Conservation (phyloP, 192 early-diverging fungal genomes). For the Gaertneriomyces semiglobifer region DNA sequence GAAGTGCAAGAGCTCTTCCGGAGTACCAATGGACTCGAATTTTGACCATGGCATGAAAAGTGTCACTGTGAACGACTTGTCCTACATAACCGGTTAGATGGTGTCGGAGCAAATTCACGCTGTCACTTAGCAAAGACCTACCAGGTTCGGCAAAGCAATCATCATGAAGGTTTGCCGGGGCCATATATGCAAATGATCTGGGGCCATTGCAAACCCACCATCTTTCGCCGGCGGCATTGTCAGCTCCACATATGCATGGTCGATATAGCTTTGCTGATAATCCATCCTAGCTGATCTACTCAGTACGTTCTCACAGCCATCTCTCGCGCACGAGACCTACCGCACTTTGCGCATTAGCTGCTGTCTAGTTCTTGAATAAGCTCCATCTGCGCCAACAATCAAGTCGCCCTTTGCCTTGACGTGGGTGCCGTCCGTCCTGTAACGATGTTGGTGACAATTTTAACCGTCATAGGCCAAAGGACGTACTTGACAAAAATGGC, state of each 20-base stretch:
- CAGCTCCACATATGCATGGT: slow-evolving; percentile 89
- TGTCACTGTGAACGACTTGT: slow-evolving; percentile 93
- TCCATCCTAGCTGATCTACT: slow-evolving; percentile 59
- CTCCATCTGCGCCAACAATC: slow-evolving; percentile 88
- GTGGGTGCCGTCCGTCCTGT: slow-evolving; percentile 40
- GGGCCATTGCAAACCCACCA: slow-evolving; percentile 79
- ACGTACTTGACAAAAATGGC: slow-evolving; percentile 31
- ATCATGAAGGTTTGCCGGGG: slow-evolving; percentile 94
- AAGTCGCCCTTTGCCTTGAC: slow-evolving; percentile 61
- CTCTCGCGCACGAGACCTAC: slow-evolving; percentile 32
- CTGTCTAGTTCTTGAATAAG: slow-evolving; percentile 73
- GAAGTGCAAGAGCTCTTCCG: slow-evolving; percentile 61
- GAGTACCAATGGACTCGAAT: slow-evolving; percentile 69
- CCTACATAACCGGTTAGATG: slow-evolving; percentile 39
- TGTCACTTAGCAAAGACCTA: slow-evolving; percentile 34
- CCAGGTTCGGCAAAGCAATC: slow-evolving; percentile 92
- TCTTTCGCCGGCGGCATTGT: slow-evolving; percentile 67
- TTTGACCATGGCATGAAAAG: slow-evolving; percentile 90
- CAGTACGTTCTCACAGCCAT: background rate
- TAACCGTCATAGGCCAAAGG: background rate
- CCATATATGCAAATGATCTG: slow-evolving; percentile 96
- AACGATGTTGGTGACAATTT: background rate
- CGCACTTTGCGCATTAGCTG: slow-evolving; percentile 74
- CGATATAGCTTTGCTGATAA: slow-evolving; percentile 85
- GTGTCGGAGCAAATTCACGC: slow-evolving; percentile 1